These are phyloP conservation scores for Fusarium marasasianum DNA, from an alignment of 2,329 filamentous ascomycete species.

Conservation along the genomic window DNA sequence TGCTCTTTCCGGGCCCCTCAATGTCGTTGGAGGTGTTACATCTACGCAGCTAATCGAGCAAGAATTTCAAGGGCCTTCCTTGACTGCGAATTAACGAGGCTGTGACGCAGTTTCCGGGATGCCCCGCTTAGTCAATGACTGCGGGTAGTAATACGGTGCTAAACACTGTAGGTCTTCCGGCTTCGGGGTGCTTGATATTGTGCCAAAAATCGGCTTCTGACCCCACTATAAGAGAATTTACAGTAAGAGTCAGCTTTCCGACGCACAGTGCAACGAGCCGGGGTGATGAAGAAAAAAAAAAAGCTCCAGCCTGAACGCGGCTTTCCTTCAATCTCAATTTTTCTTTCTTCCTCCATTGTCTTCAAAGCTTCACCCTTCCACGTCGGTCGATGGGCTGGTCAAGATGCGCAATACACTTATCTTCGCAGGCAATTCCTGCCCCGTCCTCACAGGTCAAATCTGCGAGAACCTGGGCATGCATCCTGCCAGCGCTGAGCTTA, in stretches of 20 bases:
- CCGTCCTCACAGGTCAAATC: conserved; percentile 71
- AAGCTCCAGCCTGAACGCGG: conserved; percentile 31
- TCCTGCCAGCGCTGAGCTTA: conserved; percentile 71
- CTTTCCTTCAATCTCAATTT: conserved; percentile 32
- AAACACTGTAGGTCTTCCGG: conserved; percentile 10
- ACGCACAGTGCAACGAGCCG: conserved; percentile 25
- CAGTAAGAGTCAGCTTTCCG: neutral
- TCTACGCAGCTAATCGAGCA: neutral
- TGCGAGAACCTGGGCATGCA: conserved; percentile 74
- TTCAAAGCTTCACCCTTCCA: conserved; percentile 36
- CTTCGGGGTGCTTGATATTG: neutral
- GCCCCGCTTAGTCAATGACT: conserved; percentile 35
- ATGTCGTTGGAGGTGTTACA: neutral
- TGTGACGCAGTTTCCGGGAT: conserved; percentile 30
- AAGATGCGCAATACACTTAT: conserved; percentile 73
- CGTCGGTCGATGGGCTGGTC: conserved; percentile 41
- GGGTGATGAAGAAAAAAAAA: conserved; percentile 41
- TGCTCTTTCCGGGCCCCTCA: neutral
- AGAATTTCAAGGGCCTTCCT: neutral
- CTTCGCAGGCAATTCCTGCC: conserved; percentile 74
- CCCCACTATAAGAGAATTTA: conserved; percentile 9
- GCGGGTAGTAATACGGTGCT: conserved; percentile 18
- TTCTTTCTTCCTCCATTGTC: conserved; percentile 34
- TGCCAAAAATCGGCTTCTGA: neutral
- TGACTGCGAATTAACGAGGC: neutral